Base-by-base conservation (phyloP, 1,284 basidiomycete species). In the Meira nashicola region DNA sequence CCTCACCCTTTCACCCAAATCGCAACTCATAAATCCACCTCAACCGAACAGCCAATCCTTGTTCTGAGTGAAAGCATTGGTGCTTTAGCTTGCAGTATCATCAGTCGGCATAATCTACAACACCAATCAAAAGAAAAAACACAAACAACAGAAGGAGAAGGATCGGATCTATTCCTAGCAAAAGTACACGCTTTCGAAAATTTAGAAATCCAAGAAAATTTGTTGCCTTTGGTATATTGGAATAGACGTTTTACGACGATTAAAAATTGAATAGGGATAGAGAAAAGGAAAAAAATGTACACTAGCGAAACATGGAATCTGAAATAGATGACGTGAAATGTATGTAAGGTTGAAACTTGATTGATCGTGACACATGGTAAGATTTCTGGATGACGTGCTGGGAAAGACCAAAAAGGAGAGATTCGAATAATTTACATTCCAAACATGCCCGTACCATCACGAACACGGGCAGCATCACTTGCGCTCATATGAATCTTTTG, bases 361-460 rank as follows among this genome's bases (percentile, higher is more conserved):
- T 33, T 33, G 28, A 33, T 33, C 28, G 28, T 33, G 28, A 33
- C 28, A 33, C 28, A 33, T 33, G 28, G 8, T 33, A 8, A 33
- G 28, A 33, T 33, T 33, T 33, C 4, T 33, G 28, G 8, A 4
- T 33, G 28, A 33, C 28, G 28, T 33, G 28, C 28, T 33, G 28
- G 28, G 28, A 33, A 33, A 19, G 19, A 43, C 19, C 40, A 43
- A 5, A 11, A 6, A 19, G 19, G 11, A 43, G 6, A 15, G 11
- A 43, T 43, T 43, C 19, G 40, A 10, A 43, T 3, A 11, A 43
- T 3, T 38, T 41, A 53, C 71, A 75, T 72, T 23, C 74, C 72
- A 41, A 68, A 64, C 73, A 75, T 72, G 17, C 74, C 73, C 3
- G 73, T 75, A 0, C 66, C 73, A 51, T 76, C 73, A 33, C 73